Percentiles rank a stretch among this genome's conserved stretches.
Evolutionary conservation across 1,139 yeast genomes (phyloP).

Genomic region (Geotrichum reessii): DNA sequence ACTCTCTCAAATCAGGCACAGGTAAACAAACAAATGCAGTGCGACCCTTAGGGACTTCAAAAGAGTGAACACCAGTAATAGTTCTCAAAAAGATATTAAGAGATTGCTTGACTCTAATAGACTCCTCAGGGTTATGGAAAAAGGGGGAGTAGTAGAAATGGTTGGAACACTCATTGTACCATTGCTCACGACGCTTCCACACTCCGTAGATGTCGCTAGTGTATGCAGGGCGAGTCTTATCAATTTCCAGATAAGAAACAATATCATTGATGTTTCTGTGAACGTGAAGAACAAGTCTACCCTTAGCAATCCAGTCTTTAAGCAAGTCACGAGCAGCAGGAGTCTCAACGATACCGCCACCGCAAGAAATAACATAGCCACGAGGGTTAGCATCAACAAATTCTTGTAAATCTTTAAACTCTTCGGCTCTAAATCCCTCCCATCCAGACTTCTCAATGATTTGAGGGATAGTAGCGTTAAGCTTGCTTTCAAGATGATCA

Average conservation of each 20-base stretch:
- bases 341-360: conserved; percentile 93
- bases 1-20: conserved; percentile 41
- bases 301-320: conserved; percentile 48
- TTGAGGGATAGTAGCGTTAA: conserved; percentile 55
- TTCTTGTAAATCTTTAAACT: conserved; percentile 53
- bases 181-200: conserved; percentile 73
- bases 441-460: conserved; percentile 70
- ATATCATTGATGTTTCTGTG: conserved; percentile 85
- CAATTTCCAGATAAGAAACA: conserved; percentile 63
- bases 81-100: conserved; percentile 54
- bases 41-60: conserved; percentile 46
- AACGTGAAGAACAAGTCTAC: conserved; percentile 79
- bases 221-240: conserved; percentile 84
- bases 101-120: conserved; percentile 52
- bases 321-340: conserved; percentile 59
- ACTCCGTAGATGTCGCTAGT: conserved; percentile 69
- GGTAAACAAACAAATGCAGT: conserved; percentile 74
- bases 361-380: conserved; percentile 79
- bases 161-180: conserved; percentile 79
- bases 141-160: conserved; percentile 65
- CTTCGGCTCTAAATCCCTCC: conserved; percentile 75
- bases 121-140: conserved; percentile 52
- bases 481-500: conserved; percentile 53
- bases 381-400: conserved; percentile 44
- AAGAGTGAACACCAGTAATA: conserved; percentile 54